These are phyloP conservation scores for Micractinium conductrix DNA, from an alignment of 139 green algal species.

Conservation along the genomic window DNA sequence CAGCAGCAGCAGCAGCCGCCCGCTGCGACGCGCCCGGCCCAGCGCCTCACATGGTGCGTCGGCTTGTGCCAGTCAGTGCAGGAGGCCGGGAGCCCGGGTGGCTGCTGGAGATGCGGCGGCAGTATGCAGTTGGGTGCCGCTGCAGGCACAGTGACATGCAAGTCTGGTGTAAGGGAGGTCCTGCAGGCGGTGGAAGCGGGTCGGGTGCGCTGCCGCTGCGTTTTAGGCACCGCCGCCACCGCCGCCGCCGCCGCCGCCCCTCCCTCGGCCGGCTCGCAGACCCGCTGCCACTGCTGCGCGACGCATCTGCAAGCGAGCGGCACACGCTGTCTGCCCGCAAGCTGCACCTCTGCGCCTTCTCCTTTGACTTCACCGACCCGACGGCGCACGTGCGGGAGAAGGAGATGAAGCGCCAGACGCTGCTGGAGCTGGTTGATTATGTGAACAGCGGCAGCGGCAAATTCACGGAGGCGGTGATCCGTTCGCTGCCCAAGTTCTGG, in stretches of 20 bases:
- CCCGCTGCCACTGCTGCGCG: conserved; percentile 86
- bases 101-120: conserved; percentile 32
- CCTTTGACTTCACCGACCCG: conserved; percentile 95
- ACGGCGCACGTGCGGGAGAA: conserved; percentile 91
- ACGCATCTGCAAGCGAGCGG: conserved; percentile 87
- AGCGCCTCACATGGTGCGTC: too few relatives aligned
- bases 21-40: too few relatives aligned
- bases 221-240: neutral
- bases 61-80: too few relatives aligned
- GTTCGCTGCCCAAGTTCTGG: conserved; percentile 95
- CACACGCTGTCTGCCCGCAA: conserved; percentile 96
- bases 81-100: too few relatives aligned
- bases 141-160: neutral
- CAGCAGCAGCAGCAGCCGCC: too few relatives aligned
- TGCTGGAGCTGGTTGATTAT: conserved; percentile 99
- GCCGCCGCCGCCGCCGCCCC: too few relatives aligned
- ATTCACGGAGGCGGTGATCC: conserved; percentile 95
- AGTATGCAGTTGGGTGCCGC: conserved; percentile 17
- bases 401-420: conserved; percentile 97
- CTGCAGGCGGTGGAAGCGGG: neutral
- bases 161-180: neutral
- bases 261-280: conserved; percentile 24
- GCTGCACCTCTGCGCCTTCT: conserved; percentile 94
- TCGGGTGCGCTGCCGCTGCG: neutral
- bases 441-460: conserved; percentile 94